A percentile compares a stretch with the other conserved stretches of the same genome.
Evolutionary conservation across 352 stramenopile species (phyloP).

Genomic region (Lagenidium giganteum): DNA sequence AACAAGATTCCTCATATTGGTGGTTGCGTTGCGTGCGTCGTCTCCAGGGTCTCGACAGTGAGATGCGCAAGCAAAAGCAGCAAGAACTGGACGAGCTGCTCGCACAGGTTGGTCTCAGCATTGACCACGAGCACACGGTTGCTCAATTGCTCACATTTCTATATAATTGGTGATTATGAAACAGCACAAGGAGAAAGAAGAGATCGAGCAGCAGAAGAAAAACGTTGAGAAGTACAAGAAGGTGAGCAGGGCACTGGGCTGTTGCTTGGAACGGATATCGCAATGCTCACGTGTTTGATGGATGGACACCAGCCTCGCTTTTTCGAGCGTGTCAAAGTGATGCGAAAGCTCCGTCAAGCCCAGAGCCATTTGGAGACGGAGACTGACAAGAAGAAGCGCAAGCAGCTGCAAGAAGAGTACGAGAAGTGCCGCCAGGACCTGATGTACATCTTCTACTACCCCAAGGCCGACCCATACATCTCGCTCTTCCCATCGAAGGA

Average conservation of each 20-base stretch:
- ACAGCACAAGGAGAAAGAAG: constrained; percentile 39
- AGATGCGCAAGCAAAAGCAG: background rate
- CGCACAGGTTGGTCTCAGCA: too few species aligned
- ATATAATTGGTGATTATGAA: background rate
- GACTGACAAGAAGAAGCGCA: constrained; percentile 31
- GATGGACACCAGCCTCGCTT: constrained; percentile 49
- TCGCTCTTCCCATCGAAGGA: constrained; percentile 55
- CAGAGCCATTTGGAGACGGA: constrained; percentile 41
- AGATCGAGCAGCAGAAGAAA: constrained; percentile 56
- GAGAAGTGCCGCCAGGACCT: constrained; percentile 51
- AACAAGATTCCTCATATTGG: background rate
- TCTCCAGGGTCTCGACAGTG: background rate
- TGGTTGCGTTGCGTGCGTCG: constrained; percentile 2
- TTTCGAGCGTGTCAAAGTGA: constrained; percentile 81
- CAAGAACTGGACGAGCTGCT: too few species aligned
- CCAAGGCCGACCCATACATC: constrained; percentile 63
- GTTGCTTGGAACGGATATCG: too few species aligned
- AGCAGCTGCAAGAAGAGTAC: constrained; percentile 30
- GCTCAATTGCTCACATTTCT: background rate
- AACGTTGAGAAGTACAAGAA: constrained; percentile 81
- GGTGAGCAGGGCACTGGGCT: too few species aligned
- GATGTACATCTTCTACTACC: constrained; percentile 84
- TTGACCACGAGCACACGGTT: too few species aligned
- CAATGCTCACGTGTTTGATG: constrained; percentile 3
- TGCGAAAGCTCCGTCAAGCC: constrained; percentile 70